Conservation (phyloP, 1,284 basidiomycete genomes). For the Omphalotus olearius region DNA sequence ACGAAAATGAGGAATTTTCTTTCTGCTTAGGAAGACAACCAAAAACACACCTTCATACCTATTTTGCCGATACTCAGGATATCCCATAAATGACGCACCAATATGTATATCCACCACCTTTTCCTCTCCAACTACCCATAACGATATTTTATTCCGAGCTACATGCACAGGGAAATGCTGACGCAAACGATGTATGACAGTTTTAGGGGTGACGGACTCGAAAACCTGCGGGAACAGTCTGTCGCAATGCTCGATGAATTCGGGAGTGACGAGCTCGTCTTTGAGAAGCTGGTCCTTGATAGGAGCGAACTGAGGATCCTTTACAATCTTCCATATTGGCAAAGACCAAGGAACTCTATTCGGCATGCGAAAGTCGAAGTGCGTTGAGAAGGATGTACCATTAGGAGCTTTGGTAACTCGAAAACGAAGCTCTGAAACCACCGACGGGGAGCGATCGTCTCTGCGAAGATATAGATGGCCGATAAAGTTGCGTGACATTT, state of each 20-base stretch:
- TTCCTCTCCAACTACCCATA: conserved; percentile 10
- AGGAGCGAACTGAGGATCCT: neutral
- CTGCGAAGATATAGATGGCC: conserved; percentile 6
- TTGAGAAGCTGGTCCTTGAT: conserved; percentile 7
- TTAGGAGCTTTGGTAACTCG: neutral
- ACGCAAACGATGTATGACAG: conserved; percentile 3
- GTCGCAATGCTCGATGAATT: conserved; percentile 3
- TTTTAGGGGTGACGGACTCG: neutral
- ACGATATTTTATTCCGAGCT: conserved; percentile 1
- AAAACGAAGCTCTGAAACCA: conserved; percentile 4
- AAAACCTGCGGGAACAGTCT: conserved; percentile 4
- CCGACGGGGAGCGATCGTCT: neutral
- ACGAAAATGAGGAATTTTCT: neutral
- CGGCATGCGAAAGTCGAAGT: neutral
- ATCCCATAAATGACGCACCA: conserved; percentile 6
- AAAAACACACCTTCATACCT: neutral
- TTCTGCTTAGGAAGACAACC: neutral
- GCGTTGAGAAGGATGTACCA: neutral
- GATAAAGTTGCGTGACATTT: neutral
- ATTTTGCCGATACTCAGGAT: conserved; percentile 2
- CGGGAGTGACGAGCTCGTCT: neutral
- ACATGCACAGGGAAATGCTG: conserved; percentile 9
- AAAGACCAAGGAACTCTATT: conserved; percentile 6
- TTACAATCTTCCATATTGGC: conserved; percentile 7
- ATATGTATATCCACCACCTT: conserved; percentile 10